Percentiles rank a stretch among this genome's conserved stretches.
Conservation (phyloP, 2,329 filamentous ascomycete genomes). For the Epichloe elymi region DNA sequence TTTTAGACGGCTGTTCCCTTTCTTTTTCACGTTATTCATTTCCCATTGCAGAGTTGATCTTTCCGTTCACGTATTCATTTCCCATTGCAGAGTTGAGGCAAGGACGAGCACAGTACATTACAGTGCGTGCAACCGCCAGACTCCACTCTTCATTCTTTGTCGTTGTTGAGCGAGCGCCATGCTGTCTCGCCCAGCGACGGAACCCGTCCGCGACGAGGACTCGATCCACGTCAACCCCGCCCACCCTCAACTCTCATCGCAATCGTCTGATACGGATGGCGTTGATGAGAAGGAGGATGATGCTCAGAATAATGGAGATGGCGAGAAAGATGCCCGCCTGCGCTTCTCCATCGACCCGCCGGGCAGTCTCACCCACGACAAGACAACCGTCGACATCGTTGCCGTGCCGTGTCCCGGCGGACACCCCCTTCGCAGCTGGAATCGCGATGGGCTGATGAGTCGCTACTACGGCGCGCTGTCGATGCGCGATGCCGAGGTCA, state of each 20-base stretch:
- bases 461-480: conserved; percentile 31
- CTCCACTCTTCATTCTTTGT: no score
- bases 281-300: not conserved
- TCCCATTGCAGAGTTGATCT: no score
- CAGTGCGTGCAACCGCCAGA: no score
- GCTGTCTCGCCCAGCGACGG: conserved; percentile 2
- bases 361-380: conserved; percentile 29
- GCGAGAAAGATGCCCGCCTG: not conserved
- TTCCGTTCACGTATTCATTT: no score
- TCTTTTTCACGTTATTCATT: no score
- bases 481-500: conserved; percentile 24
- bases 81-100: no score
- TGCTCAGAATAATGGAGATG: not conserved
- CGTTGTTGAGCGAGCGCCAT: not conserved
- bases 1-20: no score
- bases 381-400: conserved; percentile 40
- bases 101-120: no score
- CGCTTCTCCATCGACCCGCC: conserved; percentile 23
- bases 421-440: conserved; percentile 40
- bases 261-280: conserved; percentile 1
- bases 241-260: conserved; percentile 3
- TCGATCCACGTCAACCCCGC: no score
- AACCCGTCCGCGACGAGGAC: conserved; percentile 4
- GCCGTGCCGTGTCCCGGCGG: conserved; percentile 41
- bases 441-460: conserved; percentile 32